Evolutionary conservation across 768 basidiomycete genomes (phyloP).

Genomic region (Neoboletus brunneissimus): DNA sequence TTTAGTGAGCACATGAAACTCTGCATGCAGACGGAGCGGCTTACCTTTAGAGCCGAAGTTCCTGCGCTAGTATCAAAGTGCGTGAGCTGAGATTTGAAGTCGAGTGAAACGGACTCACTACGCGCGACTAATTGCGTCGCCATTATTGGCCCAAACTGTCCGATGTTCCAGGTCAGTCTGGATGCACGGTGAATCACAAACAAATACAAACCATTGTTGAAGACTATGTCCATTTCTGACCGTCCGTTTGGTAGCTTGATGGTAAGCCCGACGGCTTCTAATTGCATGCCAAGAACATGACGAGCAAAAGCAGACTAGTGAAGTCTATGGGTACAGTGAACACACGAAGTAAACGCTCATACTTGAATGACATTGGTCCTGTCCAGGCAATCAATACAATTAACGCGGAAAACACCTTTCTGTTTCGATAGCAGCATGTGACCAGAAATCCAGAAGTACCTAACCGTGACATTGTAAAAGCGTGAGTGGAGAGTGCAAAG

Average conservation of each 20-base stretch:
- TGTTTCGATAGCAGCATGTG: constrained; percentile 72
- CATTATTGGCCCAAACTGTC: constrained; percentile 96
- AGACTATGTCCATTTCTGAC: constrained; percentile 65
- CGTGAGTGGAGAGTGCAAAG: neutral
- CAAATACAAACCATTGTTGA: constrained; percentile 66
- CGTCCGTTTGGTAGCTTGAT: constrained; percentile 51
- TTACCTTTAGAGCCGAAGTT: constrained; percentile 91
- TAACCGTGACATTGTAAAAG: constrained; percentile 27
- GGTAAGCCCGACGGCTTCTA: constrained; percentile 68
- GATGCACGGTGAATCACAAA: neutral
- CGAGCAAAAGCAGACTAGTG: constrained; percentile 87
- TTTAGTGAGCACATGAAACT: constrained; percentile 6
- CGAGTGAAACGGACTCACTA: constrained; percentile 51
- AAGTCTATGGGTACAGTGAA: constrained; percentile 4
- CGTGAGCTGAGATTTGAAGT: neutral
- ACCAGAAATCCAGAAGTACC: constrained; percentile 82
- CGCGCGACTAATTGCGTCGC: constrained; percentile 88
- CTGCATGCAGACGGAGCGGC: constrained; percentile 17
- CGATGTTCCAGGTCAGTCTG: neutral
- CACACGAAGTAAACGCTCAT: constrained; percentile 11
- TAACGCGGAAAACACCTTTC: constrained; percentile 83
- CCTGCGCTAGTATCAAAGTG: constrained; percentile 64
- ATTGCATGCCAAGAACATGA: constrained; percentile 70
- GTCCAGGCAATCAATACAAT: constrained; percentile 95
- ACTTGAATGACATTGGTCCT: constrained; percentile 94